Conservation (phyloP, 2,329 filamentous ascomycete species). For the Canariomyces notabilis region DNA sequence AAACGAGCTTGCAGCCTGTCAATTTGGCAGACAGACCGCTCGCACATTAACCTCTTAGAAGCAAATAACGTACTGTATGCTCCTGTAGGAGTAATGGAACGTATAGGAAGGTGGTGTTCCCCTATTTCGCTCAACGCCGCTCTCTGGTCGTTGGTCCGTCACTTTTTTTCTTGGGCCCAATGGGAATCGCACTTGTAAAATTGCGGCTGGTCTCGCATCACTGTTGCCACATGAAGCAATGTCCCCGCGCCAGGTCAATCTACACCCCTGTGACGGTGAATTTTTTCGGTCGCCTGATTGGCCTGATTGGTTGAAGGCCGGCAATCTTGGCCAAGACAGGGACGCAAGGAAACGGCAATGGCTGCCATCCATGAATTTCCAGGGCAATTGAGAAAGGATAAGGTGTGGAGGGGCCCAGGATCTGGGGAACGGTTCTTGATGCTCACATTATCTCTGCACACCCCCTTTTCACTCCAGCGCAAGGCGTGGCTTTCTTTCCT, state of each 20-base stretch:
- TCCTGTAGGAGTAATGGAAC: too few relatives aligned
- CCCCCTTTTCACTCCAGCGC: conserved; percentile 4
- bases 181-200: conserved; percentile 9
- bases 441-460: conserved; percentile 4
- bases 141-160: too few relatives aligned
- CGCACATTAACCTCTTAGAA: too few relatives aligned
- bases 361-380: not conserved
- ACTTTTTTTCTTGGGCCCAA: too few relatives aligned
- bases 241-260: not conserved
- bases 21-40: too few relatives aligned
- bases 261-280: conserved; percentile 6
- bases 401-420: conserved; percentile 1
- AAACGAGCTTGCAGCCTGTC: too few relatives aligned
- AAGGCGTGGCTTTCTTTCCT: conserved; percentile 5
- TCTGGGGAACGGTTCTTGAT: not conserved
- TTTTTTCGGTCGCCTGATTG: conserved; percentile 17
- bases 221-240: conserved; percentile 12
- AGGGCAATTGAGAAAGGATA: not conserved
- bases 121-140: conserved; percentile 14
- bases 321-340: conserved; percentile 8
- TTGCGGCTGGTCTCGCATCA: conserved; percentile 9
- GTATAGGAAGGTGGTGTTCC: too few relatives aligned
- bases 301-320: conserved; percentile 6
- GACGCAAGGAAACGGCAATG: not conserved
- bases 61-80: too few relatives aligned